Base-by-base conservation (phyloP, 139 green algal genomes). In the Picochlorum sp. region DNA sequence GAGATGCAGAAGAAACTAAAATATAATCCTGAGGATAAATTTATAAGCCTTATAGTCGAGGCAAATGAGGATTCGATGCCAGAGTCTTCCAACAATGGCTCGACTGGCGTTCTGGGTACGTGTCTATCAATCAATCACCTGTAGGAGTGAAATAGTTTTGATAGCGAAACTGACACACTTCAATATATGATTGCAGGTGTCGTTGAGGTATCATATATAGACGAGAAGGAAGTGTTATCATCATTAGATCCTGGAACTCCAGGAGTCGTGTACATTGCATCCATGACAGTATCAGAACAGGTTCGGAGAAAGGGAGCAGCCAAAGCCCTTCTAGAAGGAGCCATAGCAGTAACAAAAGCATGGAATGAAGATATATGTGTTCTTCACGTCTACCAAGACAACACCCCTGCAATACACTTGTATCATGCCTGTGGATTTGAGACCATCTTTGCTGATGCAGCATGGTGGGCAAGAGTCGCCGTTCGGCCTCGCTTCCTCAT, bases 361-460 rank as follows among this genome's bases (percentile, higher is more conserved):
- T 83, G 77, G 77, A 23, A 62, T 11, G 61, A 78, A 59, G 38
- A 4, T 30, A 26, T 70, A 20, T 31, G 66, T 14, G 62, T 73
- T 44, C 66, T 83, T 55, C 73, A 82, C 45, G 75, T 82, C 31
- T 71, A 77, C 49, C 54, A 70, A 23, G 73, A 83, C 51, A 83
- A 83, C 37, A 30, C 30, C 9, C 13, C 72, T 1, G 77, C 74
- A 0, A 54, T 83, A 1, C 7, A 60, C 68, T 57, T 83, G 57
- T 83, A 83, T 62, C 10, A 37, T 9, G 4, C 23, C 15, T 45
- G 57, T n/a, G 77, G 77, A 18, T 80, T 73, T 49, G 23, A 51
- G 44, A 62, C 72, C 10, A 8, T 79, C 11, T 34, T 47, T 15
- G 14, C 52, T 11, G 64, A 82, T 47, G 62, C 64, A 13, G 31